Base-by-base conservation (phyloP, 2,329 filamentous ascomycete genomes). In the Aspergillus sp. region DNA sequence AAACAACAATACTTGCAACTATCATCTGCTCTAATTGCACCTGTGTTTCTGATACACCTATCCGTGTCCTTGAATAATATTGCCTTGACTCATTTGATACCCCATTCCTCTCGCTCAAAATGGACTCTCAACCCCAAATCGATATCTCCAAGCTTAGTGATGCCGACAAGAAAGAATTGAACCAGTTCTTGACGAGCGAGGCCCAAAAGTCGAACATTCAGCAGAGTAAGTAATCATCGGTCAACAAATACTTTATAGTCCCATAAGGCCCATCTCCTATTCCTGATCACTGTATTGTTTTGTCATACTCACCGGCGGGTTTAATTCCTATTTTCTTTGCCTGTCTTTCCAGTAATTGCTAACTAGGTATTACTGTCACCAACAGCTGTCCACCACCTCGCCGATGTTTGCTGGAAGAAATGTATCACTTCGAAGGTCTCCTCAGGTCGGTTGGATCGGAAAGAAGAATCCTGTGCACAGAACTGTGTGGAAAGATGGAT, bases 401-500 rank as follows among this genome's bases (percentile, higher is more conserved):
- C 81, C 35, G 86, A 93, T 59, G 80, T 86, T 48, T 98, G 93
- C 79, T 98, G 90, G 83, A 89, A 84, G 64, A 97, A 96, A 74
- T 98, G 93, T 75, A 76, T 96, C 48, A 85, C 86, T 7, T 75
- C 82, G 42, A 77, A 76, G 45, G 85, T 96, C 65, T 83, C 83
- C 55, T 79, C 76, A 48, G 79, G 82, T 27, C 80, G 82, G 58
- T 74, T 98, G 54, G 88, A 94, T 54, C 79, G 77, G 59, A 74
- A 70, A 49, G 93, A 98, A 73, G 85, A 93, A 72, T 71, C 75
- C 7, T 98, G 93, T 68, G 79, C 95, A 65, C 76, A 83, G 66
- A 96, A 95, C 74, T 98, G 93, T 62, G 90, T 97, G 44, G 88
- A 95, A 60, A 79, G 93, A 44, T 97, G 94, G 71, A 78, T 97